Conservation (phyloP, 2,329 filamentous ascomycete species). For the Polychaeton citri region DNA sequence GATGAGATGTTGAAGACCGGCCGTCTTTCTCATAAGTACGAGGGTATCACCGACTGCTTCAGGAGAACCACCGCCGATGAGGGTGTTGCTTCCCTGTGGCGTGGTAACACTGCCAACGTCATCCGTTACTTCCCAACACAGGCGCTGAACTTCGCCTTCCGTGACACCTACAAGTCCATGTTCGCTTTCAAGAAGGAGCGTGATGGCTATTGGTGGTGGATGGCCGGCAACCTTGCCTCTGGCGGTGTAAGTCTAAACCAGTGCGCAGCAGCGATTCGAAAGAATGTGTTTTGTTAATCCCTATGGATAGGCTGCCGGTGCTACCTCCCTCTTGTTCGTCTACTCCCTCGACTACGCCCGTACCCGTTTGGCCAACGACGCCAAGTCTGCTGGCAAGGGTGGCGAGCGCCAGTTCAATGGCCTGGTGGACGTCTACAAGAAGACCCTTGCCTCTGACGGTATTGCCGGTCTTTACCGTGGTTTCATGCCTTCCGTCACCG, state of each 20-base stretch:
- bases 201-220: slow-evolving; percentile 98
- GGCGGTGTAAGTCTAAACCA: slow-evolving; percentile 68
- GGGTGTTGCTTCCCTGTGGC: slow-evolving; percentile 92
- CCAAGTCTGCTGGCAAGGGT: slow-evolving; percentile 93
- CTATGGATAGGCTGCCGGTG: slow-evolving; percentile 69
- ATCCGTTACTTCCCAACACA: slow-evolving; percentile 99
- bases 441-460: slow-evolving; percentile 98
- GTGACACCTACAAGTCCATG: slow-evolving; percentile 99
- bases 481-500: slow-evolving; percentile 98
- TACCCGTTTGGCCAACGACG: slow-evolving; percentile 99
- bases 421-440: slow-evolving; percentile 98
- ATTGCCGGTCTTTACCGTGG: slow-evolving; percentile 99
- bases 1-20: slow-evolving; percentile 99
- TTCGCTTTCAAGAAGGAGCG: slow-evolving; percentile 99
- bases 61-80: slow-evolving; percentile 75
- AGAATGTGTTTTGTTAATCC: no score
- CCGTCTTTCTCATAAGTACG: slow-evolving; percentile 96
- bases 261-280: not conserved
- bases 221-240: slow-evolving; percentile 98
- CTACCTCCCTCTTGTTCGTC: slow-evolving; percentile 99
- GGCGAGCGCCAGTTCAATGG: slow-evolving; percentile 99
- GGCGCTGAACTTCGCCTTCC: slow-evolving; percentile 99
- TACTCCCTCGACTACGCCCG: slow-evolving; percentile 99
- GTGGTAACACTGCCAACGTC: slow-evolving; percentile 99
- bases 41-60: slow-evolving; percentile 93